Base-by-base conservation (phyloP, 805 yeast species). In the Clavispora phyllophila region DNA sequence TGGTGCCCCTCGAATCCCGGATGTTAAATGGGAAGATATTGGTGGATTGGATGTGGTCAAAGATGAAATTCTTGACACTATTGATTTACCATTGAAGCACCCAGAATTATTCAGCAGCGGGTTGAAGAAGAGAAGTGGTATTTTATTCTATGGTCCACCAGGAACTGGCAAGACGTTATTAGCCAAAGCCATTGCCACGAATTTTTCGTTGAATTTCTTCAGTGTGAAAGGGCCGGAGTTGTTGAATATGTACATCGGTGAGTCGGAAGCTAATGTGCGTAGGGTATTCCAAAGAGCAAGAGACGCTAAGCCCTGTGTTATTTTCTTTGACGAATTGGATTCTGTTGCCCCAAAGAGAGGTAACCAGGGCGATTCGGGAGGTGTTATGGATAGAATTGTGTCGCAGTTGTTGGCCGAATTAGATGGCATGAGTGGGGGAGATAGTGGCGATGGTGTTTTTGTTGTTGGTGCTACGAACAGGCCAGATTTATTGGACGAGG, bases 391-490 rank as follows among this genome's bases (percentile, higher is more conserved):
- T 60, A 78, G 99, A 62, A 93, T 93, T 50, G 99, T 93, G 0
- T 90, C 97, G 0, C 99, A 93, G 62, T 68, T 93, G 31, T 70
- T 93, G 40, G 96, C 98, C 0, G 99, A 93, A 61, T 70, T 93
- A 35, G 99, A 93, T 60, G 98, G 98, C 20, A 91, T 91, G 97
- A 83, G 95, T 55, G 83, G 83, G 9, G 73, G 76, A 8, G 63
- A 57, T 15, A 66, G 63, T 42, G 65, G 65, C 3, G 89, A 84
- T 44, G 98, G 97, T 5, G 96, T 93, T 0, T 93, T 93, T 61
- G 97, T 91, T 5, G 96, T 93, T 35, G 99, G 99, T n/a, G 99
- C 99, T 4, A 93, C 99, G 0, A 93, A 93, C 56, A 75, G 99
- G 55, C 99, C 99, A 0, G 99, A 93, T 67, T 68, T 93, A 48